Evolutionary conservation across 176 grass and related monocot species (phyloP), one percentile per base, ranked within the genome.

Genomic region (Avena insularis): DNA sequence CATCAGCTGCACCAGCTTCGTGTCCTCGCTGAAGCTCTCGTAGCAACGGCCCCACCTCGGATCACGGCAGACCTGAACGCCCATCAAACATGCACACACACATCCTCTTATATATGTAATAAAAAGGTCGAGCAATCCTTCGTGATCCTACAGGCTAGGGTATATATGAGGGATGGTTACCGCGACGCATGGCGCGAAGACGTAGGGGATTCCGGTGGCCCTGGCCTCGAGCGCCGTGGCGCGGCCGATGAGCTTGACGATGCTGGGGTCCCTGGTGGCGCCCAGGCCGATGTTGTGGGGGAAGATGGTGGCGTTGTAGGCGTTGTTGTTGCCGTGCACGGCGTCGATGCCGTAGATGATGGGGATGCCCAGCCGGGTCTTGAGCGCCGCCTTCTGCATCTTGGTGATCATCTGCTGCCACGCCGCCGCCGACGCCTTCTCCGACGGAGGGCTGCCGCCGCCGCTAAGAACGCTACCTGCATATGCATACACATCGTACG

Each of bases 261-360:
- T 79, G 4, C 35, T 49, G 25, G 93, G 89, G 77, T 97, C 95
- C 55, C 95, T 2, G 59, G 95, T 95, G 60, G 92, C 95, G 53
- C 95, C 92, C 81, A 97, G 95, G 47, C 91, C 95, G 85, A 97
- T 31, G 88, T 97, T 95, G 85, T 95, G 95, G 23, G 95, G 95
- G 82, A 97, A 97, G 84, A 97, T 91, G 78, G 95, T 97, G 84
- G 95, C 92, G 83, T 92, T 87, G 78, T 91, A 90, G 63, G 90
- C 95, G 61, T 91, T 91, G 75, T 95, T 95, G 87, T 97, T 84
- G 58, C 95, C 93, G 87, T 97, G 95, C 56, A 97, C 91, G 10
- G 95, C 95, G 90, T 97, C 93, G 57, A 93, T 95, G 80, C 93
- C 95, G 90, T 95, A 97, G 61, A 97, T 86, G 71, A 97, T 95